Conservation (phyloP, 805 yeast genomes). For the Blastobotrys parvus region DNA sequence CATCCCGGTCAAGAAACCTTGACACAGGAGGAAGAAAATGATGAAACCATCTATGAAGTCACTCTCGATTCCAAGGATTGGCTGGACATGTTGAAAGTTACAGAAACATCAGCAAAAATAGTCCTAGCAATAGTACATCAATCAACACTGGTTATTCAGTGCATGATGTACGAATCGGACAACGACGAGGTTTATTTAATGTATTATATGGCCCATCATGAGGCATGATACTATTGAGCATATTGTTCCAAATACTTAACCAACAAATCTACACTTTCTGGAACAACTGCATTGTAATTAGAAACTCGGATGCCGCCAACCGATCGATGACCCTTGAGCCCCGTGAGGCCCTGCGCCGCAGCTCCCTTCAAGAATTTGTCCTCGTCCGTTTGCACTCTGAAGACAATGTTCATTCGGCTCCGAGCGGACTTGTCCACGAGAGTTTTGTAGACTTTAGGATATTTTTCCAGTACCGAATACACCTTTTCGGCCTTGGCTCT, state of each 20-base stretch:
- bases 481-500: conserved; percentile 52
- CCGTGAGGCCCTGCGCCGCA: conserved; percentile 48
- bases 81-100: conserved; percentile 17
- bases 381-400: conserved; percentile 67
- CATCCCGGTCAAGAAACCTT: not conserved
- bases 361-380: conserved; percentile 65
- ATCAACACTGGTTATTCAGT: conserved; percentile 16
- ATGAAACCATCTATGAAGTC: conserved; percentile 10
- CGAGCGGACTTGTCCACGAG: conserved; percentile 52
- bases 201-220: conserved; percentile 16
- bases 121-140: conserved; percentile 18
- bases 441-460: conserved; percentile 54
- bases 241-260: conserved; percentile 52
- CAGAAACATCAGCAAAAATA: conserved; percentile 11
- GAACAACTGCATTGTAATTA: conserved; percentile 75
- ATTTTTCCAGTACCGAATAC: conserved; percentile 57
- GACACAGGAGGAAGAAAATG: conserved; percentile 4
- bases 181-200: conserved; percentile 10
- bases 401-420: conserved; percentile 90
- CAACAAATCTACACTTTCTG: conserved; percentile 49
- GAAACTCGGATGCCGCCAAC: conserved; percentile 97
- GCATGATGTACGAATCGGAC: conserved; percentile 4
- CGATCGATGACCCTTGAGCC: conserved; percentile 91
- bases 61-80: conserved; percentile 18
- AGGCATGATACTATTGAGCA: conserved; percentile 26